Base-by-base conservation (phyloP, 495 filamentous ascomycete genomes). In the Xylaria venustula region DNA sequence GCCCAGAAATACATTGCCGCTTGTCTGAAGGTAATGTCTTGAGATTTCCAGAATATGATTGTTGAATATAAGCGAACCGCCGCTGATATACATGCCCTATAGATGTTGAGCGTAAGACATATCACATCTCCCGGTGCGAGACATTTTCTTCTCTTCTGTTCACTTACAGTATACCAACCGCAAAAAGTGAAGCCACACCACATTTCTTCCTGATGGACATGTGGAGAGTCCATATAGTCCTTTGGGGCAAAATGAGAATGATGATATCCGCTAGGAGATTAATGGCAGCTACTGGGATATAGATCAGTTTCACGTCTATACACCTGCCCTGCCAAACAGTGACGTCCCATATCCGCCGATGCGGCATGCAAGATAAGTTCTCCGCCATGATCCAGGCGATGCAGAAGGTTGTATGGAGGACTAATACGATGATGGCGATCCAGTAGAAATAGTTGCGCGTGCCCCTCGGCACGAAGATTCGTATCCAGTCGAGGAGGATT, bases 381-480 rank as follows among this genome's bases (percentile, higher is more conserved):
- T 67, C 68, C 4, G 73, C 66, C 25, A 82, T 47, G 2, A 79
- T 58, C 49, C 74, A 80, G 15, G 71, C 64, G 22, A 78, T 48
- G 23, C 76, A 54, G 54, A 79, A 77, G 1, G 69, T 14, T 4
- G 73, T 55, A 34, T 78, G 74, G 2, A 80, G 36, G 5, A 63
- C 62, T 34, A 80, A 68, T 0, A 75, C 55, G n/a, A 65, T 51
- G 45, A 67, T 74, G 17, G 69, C 64, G 6, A 66, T 57, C 9
- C 45, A 70, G 23, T 47, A 65, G 50, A 67, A 65, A 23, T 3
- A 17, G 28, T 65, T 58, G 0, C 63, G 57, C 7, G 32, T 57
- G 12, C 54, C 55, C 4, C 1, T 19, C 0, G 72, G 69, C 15
- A 64, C 64, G 60, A 69, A 68, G n/a, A 69, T 49, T 30, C 64